These are phyloP conservation scores for Cryphonectria carpinicola DNA, from an alignment of 2,329 filamentous ascomycete genomes.

Conservation along the genomic window DNA sequence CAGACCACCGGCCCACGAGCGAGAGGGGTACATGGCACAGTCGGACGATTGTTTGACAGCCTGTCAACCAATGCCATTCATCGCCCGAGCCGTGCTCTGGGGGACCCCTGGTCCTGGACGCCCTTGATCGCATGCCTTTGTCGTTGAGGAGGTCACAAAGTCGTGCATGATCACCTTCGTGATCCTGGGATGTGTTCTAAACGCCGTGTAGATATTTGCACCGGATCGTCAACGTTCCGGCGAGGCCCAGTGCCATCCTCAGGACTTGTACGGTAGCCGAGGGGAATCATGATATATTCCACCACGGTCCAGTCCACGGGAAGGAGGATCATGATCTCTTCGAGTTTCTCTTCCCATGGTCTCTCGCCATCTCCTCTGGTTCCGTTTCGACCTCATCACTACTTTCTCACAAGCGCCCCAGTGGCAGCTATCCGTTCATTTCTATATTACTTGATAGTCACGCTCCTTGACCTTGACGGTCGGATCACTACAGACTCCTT, in stretches of 20 bases:
- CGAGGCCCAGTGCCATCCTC: slow-evolving; percentile 1
- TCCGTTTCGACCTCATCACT: slow-evolving; percentile 1
- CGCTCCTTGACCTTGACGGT: slow-evolving; percentile 21
- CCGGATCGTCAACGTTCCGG: slow-evolving; percentile 25
- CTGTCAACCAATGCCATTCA: slow-evolving; percentile 17
- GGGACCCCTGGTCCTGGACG: slow-evolving; percentile 18
- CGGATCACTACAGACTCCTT: slow-evolving; percentile 14
- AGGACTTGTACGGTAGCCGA: not conserved
- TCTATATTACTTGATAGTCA: slow-evolving; percentile 12
- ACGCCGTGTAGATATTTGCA: slow-evolving; percentile 14
- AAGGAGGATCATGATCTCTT: slow-evolving; percentile 28
- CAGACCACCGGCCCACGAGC: not conserved
- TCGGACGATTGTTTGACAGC: slow-evolving; percentile 15
- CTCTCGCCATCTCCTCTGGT: slow-evolving; percentile 17
- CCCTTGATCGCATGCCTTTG: slow-evolving; percentile 11
- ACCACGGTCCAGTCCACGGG: slow-evolving; percentile 11
- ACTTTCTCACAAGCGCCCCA: slow-evolving; percentile 24
- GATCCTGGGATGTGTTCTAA: slow-evolving; percentile 10
- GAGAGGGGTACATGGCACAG: not conserved
- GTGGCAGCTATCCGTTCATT: slow-evolving; percentile 27
- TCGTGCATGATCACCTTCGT: slow-evolving; percentile 12
- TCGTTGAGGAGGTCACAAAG: slow-evolving; percentile 6
- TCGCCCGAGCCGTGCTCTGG: not conserved
- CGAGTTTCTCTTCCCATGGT: slow-evolving; percentile 20
- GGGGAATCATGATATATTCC: slow-evolving; percentile 18